Conservation (phyloP, 2,329 filamentous ascomycete genomes). For the Ilyonectria robusta region DNA sequence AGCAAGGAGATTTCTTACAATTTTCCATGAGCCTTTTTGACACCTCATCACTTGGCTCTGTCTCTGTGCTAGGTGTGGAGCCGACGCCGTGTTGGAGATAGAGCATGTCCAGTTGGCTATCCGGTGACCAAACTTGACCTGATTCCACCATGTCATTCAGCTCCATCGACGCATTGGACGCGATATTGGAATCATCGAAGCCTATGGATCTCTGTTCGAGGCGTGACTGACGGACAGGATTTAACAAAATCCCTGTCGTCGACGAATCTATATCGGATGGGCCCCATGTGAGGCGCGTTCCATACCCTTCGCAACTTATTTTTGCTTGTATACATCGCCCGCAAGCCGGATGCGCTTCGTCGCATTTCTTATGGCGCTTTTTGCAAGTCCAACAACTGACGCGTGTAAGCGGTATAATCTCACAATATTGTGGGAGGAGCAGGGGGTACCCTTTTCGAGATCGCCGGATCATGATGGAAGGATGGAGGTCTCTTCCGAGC, state of each 20-base stretch:
- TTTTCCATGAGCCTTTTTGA: constrained; percentile 10
- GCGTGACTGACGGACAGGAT: constrained; percentile 18
- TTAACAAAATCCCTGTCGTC: constrained; percentile 20
- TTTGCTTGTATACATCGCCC: constrained; percentile 28
- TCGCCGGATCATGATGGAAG: constrained; percentile 3
- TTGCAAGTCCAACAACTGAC: constrained; percentile 37
- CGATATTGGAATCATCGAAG: neutral
- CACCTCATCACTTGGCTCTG: neutral
- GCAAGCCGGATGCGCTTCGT: constrained; percentile 28
- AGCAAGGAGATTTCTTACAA: neutral
- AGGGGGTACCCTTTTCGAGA: constrained; percentile 16
- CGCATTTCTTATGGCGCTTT: constrained; percentile 34
- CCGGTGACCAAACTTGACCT: neutral
- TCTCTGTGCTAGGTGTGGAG: neutral
- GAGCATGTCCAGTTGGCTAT: constrained; percentile 2
- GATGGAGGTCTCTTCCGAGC: neutral
- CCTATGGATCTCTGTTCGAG: neutral
- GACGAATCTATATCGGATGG: constrained; percentile 10
- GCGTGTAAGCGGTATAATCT: neutral
- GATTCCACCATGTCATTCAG: neutral
- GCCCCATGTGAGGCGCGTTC: constrained; percentile 32
- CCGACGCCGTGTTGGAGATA: constrained; percentile 3
- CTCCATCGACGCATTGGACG: neutral
- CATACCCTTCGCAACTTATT: constrained; percentile 32
- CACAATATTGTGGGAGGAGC: neutral